A percentile compares a stretch with the other conserved stretches of the same genome.
Evolutionary conservation across 2,329 filamentous ascomycete species (phyloP).

Genomic region (Fusarium abutilonis): DNA sequence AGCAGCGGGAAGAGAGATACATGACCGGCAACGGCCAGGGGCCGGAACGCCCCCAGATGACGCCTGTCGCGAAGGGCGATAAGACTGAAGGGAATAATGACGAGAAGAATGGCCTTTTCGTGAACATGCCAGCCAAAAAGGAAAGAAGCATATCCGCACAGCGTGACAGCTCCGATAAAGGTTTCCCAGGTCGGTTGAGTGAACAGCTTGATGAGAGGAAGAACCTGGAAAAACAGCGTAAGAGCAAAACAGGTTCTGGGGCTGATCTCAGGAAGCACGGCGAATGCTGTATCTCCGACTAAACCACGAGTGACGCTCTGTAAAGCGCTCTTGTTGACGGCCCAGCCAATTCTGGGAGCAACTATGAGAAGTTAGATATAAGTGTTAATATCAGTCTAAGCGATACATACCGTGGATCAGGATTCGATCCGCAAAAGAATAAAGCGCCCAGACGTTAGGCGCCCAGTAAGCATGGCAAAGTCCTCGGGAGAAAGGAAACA

Average conservation of each 20-base stretch:
- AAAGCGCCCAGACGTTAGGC: constrained; percentile 95
- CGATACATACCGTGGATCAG: constrained; percentile 76
- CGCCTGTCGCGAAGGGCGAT: constrained; percentile 90
- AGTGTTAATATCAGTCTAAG: neutral
- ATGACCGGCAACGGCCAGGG: constrained; percentile 90
- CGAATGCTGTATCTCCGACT: constrained; percentile 93
- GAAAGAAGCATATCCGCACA: constrained; percentile 96
- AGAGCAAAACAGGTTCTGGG: constrained; percentile 82
- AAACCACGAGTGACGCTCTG: constrained; percentile 92
- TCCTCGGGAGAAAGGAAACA: constrained; percentile 94
- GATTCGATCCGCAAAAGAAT: constrained; percentile 87
- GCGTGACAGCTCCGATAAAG: constrained; percentile 87
- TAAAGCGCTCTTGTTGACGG: constrained; percentile 77
- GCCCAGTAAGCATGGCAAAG: constrained; percentile 99
- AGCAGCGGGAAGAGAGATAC: constrained; percentile 94
- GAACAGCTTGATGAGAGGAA: constrained; percentile 86
- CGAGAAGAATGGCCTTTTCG: constrained; percentile 93
- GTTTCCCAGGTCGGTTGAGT: constrained; percentile 82
- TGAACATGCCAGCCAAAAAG: constrained; percentile 99
- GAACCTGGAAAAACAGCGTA: constrained; percentile 82
- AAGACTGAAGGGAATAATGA: constrained; percentile 94
- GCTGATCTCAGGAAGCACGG: constrained; percentile 87
- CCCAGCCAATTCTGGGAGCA: constrained; percentile 81
- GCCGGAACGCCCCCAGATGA: constrained; percentile 90
- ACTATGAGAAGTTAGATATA: constrained; percentile 59